Base-by-base conservation (phyloP, 495 filamentous ascomycete genomes). In the Aspergillus hancockii region DNA sequence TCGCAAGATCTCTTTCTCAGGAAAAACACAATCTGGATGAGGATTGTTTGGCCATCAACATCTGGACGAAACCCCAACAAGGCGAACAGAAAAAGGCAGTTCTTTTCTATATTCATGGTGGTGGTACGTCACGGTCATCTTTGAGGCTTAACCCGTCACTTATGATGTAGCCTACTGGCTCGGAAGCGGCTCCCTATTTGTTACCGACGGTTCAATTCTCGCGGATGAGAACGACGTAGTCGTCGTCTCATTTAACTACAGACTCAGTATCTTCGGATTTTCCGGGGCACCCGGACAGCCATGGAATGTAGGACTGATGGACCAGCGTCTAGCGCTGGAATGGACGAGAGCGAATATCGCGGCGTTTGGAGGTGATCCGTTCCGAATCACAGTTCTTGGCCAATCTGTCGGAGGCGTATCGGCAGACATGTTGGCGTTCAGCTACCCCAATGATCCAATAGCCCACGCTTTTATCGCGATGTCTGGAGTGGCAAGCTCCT, bases 1-100 rank as follows among this genome's bases (percentile, higher is more conserved):
- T 58, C n/a, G 55, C 34, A 21, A 56, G 31, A 49, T 58, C 60
- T 1, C 28, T 61, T 8, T 41, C 52, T 10, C 61, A 63, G 30
- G 32, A 61, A 53, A 54, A 62, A 52, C 52, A 63, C 58, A 43
- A 50, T 30, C 53, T 64, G 38, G 34, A 69, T 56, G 73, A 77
- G 56, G 74, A 77, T 51, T 77, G 73, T 46, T 52, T 77, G 47
- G 64, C 59, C 38, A 63, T 77, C 51, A 77, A 77, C 58, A 63
- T 77, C 53, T 69, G 68, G 69, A 58, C 67, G 46, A 75, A 72
- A 52, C 67, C 72, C 18, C 60, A 74, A 58, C 52, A 63, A 53
- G 58, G 73, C 51, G 57, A 63, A 21, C 46, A 52, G 34, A 63
- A 68, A 52, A 71, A 68, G 45, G 58, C 71, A 16, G 72, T 74